phyloP scores from a whole-genome alignment of 78 protist genomes.

The Dictyostelium citrinum region DNA sequence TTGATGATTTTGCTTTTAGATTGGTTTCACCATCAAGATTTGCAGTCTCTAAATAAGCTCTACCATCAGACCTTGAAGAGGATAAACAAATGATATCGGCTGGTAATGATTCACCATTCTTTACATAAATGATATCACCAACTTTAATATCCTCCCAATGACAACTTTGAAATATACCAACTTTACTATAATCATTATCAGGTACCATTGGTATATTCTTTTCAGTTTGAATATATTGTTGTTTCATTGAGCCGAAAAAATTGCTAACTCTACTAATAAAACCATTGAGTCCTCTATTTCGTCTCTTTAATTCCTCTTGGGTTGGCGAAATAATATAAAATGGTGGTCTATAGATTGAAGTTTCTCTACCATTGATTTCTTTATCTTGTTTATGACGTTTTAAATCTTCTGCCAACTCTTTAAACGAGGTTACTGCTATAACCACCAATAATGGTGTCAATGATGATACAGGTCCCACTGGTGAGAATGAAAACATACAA shows the following conservation, averaged over 20 bases:
- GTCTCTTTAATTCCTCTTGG: background rate
- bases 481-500: slow-evolving; percentile 86
- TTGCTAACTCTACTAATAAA: background rate
- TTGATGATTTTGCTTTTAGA: slow-evolving; percentile 27
- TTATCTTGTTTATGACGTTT: slow-evolving; percentile 77
- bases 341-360: slow-evolving; percentile 44
- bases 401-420: slow-evolving; percentile 88
- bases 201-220: background rate
- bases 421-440: slow-evolving; percentile 81
- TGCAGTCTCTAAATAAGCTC: slow-evolving; percentile 88
- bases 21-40: slow-evolving; percentile 93
- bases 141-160: slow-evolving; percentile 75
- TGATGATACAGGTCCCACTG: slow-evolving; percentile 86
- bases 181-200: background rate
- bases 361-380: slow-evolving; percentile 47
- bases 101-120: slow-evolving; percentile 50
- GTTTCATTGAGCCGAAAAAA: background rate
- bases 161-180: background rate
- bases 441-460: slow-evolving; percentile 87
- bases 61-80: slow-evolving; percentile 52
- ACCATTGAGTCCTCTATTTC: background rate
- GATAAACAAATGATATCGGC: slow-evolving; percentile 66
- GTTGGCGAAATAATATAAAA: background rate
- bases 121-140: slow-evolving; percentile 83
- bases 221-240: background rate